Evolutionary conservation across 805 yeast species (phyloP).

Genomic region (Wickerhamia fluorescens): DNA sequence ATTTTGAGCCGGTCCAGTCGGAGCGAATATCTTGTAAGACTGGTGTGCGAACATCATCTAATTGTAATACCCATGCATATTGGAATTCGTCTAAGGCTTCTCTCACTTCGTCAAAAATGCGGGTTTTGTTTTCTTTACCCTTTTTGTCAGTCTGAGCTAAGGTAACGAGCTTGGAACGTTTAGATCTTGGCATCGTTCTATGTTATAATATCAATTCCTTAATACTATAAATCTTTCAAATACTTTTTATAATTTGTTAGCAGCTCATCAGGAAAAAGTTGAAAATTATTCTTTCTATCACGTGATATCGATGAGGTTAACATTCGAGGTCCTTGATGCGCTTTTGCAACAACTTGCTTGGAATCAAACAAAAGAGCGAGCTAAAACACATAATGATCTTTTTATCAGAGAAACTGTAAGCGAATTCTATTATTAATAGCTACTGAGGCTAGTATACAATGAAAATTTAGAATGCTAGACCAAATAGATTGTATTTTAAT

Average conservation of each 20-base stretch:
- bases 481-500: too few relatives aligned
- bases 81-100: conserved; percentile 67
- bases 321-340: too few relatives aligned
- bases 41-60: conserved; percentile 93
- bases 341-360: too few relatives aligned
- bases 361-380: too few relatives aligned
- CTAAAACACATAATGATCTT: too few relatives aligned
- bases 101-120: conserved; percentile 87
- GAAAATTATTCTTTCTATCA: too few relatives aligned
- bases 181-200: conserved; percentile 84
- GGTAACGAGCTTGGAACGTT: conserved; percentile 92
- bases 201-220: neutral
- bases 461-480: too few relatives aligned
- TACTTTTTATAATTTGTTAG: too few relatives aligned
- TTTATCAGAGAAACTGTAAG: too few relatives aligned
- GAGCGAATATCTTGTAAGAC: conserved; percentile 88
- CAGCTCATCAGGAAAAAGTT: conserved; percentile 20
- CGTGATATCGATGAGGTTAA: too few relatives aligned
- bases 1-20: conserved; percentile 88
- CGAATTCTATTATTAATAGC: too few relatives aligned
- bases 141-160: conserved; percentile 95
- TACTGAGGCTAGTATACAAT: too few relatives aligned
- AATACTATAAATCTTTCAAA: conserved; percentile 1
- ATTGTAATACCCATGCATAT: conserved; percentile 77
- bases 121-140: conserved; percentile 85